These are phyloP conservation scores for Penicillium dipodomyicola DNA, from an alignment of 495 filamentous ascomycete species.

Conservation along the genomic window DNA sequence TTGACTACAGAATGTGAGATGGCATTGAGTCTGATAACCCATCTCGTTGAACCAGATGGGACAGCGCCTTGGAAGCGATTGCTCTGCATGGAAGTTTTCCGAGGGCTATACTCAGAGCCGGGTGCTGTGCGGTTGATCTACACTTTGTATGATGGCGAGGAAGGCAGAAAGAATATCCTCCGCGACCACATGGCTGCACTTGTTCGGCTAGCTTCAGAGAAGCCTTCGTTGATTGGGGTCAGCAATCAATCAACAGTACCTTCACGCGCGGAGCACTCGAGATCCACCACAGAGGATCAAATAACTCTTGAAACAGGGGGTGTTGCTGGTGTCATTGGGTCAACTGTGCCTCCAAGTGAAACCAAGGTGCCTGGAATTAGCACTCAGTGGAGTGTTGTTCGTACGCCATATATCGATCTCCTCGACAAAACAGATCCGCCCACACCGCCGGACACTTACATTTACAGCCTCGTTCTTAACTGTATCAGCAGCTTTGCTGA, in stretches of 20 bases:
- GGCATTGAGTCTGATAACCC: slow-evolving; percentile 78
- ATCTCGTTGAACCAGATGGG: slow-evolving; percentile 81
- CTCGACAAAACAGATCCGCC: slow-evolving; percentile 90
- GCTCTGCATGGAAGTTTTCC: slow-evolving; percentile 86
- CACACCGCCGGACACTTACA: slow-evolving; percentile 81
- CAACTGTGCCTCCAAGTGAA: slow-evolving; percentile 64
- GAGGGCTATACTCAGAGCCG: slow-evolving; percentile 77
- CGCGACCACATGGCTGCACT: slow-evolving; percentile 78
- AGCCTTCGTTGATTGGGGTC: slow-evolving; percentile 80
- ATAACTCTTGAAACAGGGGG: slow-evolving; percentile 84
- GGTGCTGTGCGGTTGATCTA: slow-evolving; percentile 77
- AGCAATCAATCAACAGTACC: slow-evolving; percentile 83
- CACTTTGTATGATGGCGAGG: slow-evolving; percentile 68
- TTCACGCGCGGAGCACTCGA: slow-evolving; percentile 38
- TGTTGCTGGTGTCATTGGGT: slow-evolving; percentile 81
- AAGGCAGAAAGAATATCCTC: slow-evolving; percentile 72
- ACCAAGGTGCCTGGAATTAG: slow-evolving; percentile 73
- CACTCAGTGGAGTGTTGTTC: slow-evolving; percentile 81
- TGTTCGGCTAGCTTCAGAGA: slow-evolving; percentile 86
- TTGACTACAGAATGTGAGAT: slow-evolving; percentile 79
- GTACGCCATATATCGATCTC: slow-evolving; percentile 87
- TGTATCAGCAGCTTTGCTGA: slow-evolving; percentile 89
- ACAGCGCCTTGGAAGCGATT: slow-evolving; percentile 78
- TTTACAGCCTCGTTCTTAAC: slow-evolving; percentile 83
- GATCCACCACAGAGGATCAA: slow-evolving; percentile 64